Evolutionary conservation across 805 yeast species (phyloP), one percentile per base, ranked within the genome.

Genomic region (Torulaspora delbrueckii): DNA sequence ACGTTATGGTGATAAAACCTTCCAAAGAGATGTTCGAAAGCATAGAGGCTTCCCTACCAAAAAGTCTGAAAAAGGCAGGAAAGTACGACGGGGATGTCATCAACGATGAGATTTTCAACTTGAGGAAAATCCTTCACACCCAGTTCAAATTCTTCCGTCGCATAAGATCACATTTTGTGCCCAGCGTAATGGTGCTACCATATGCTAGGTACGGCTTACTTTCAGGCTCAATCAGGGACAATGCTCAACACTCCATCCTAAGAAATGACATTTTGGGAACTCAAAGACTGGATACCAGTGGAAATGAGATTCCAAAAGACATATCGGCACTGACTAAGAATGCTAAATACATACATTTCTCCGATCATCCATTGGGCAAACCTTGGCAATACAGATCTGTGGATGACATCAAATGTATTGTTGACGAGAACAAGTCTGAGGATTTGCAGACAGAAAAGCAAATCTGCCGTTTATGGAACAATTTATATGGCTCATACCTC

Each of bases 351-450:
- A 59, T 81, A 24, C 89, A 83, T 58, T 83, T 77, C 59, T 77
- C 84, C 3, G 89, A 83, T 56, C 72, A 74, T 28, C 88, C 88
- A 5, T 61, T 81, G 5, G 78, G 81, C 0, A 82, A 83, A 56
- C 88, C 87, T 4, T 82, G 88, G 88, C 59, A 41, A 10, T 57
- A 59, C 40, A n/a, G 24, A 1, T 48, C 55, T 3, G 14, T 52
- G 5, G 51, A 57, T 3, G 56, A 51, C 4, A 40, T 62, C 25
- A 45, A 54, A 45, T 64, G 67, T 46, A 40, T 18, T 3, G 54
- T 39, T 1, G 53, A 51, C 13, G 47, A 37, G 25, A 40, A 32
- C 14, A 30, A 53, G 6, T 25, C 47, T 0, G 37, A 52, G 12
- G 41, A 48, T 36, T 16, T 35, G 14, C 52, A 52, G 13, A 31